phyloP scores from a whole-genome alignment of 805 yeast species.

The Cyberlindnera americana region DNA sequence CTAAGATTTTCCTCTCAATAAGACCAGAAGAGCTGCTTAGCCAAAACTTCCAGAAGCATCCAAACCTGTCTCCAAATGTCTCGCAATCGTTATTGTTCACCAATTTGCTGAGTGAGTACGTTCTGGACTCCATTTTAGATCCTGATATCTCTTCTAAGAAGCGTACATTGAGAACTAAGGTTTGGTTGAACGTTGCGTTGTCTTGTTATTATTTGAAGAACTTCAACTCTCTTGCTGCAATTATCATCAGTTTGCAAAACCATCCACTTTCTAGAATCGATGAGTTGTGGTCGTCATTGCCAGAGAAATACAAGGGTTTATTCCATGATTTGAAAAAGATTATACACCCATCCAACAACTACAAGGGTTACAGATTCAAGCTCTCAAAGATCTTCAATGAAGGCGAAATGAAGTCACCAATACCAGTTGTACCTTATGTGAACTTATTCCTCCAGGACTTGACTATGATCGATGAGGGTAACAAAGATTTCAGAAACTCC shows the following conservation, averaged over 20 bases:
- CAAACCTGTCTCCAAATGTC: constrained; percentile 61
- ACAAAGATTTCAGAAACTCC: constrained; percentile 61
- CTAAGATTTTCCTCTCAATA: constrained; percentile 58
- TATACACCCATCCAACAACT: constrained; percentile 73
- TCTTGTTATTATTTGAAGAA: constrained; percentile 71
- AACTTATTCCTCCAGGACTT: constrained; percentile 74
- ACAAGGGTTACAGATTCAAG: constrained; percentile 62
- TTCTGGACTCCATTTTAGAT: constrained; percentile 62
- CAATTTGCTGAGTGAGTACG: constrained; percentile 67
- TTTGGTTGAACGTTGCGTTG: constrained; percentile 72
- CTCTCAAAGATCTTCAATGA: constrained; percentile 49
- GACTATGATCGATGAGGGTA: constrained; percentile 81
- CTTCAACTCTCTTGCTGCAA: constrained; percentile 75
- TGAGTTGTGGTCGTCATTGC: constrained; percentile 55
- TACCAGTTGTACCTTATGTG: constrained; percentile 74
- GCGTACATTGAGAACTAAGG: constrained; percentile 52
- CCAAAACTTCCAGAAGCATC: constrained; percentile 56
- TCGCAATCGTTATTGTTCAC: constrained; percentile 62
- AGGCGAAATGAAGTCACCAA: constrained; percentile 34
- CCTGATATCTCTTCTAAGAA: constrained; percentile 45
- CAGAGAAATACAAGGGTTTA: constrained; percentile 57
- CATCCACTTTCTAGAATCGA: constrained; percentile 62
- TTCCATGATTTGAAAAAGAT: constrained; percentile 63
- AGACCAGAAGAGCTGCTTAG: constrained; percentile 64
- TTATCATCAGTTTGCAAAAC: constrained; percentile 72